Evolutionary conservation across 805 yeast genomes (phyloP).

Genomic region (Myxozyma geophila): DNA sequence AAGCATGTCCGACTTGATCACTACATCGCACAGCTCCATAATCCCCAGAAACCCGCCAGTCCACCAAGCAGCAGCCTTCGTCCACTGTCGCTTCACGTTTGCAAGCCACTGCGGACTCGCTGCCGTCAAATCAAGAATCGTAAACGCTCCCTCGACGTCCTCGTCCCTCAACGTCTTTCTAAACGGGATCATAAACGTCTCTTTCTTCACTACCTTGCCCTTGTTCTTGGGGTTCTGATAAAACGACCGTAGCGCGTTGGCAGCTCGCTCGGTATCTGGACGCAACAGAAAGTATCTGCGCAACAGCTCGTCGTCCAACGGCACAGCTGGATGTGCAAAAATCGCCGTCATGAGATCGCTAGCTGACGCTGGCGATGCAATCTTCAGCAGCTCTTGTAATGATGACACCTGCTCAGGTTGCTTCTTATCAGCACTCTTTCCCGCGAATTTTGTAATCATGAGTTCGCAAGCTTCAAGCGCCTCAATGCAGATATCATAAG

Average conservation of each 20-base stretch:
- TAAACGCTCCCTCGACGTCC: slow-evolving; percentile 60
- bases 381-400: slow-evolving; percentile 1
- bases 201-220: slow-evolving; percentile 14
- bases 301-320: slow-evolving; percentile 25
- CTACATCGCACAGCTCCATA: slow-evolving; percentile 54
- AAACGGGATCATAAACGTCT: slow-evolving; percentile 63
- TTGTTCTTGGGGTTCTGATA: slow-evolving; percentile 20
- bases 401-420: neutral
- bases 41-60: slow-evolving; percentile 46
- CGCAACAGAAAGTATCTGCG: slow-evolving; percentile 33
- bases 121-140: slow-evolving; percentile 63
- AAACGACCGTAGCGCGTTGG: slow-evolving; percentile 30
- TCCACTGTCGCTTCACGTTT: slow-evolving; percentile 46
- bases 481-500: slow-evolving; percentile 13
- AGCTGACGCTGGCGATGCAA: slow-evolving; percentile 14
- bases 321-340: slow-evolving; percentile 26
- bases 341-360: slow-evolving; percentile 27
- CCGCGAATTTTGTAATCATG: slow-evolving; percentile 4
- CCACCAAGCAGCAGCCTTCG: slow-evolving; percentile 46
- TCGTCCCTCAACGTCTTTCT: slow-evolving; percentile 62
- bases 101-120: slow-evolving; percentile 59
- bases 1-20: slow-evolving; percentile 49
- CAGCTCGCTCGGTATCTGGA: slow-evolving; percentile 33
- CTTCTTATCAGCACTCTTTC: neutral
- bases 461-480: slow-evolving; percentile 26